Conservation (phyloP, 257 asterid genomes). For the Solanum pimpinellifolium region DNA sequence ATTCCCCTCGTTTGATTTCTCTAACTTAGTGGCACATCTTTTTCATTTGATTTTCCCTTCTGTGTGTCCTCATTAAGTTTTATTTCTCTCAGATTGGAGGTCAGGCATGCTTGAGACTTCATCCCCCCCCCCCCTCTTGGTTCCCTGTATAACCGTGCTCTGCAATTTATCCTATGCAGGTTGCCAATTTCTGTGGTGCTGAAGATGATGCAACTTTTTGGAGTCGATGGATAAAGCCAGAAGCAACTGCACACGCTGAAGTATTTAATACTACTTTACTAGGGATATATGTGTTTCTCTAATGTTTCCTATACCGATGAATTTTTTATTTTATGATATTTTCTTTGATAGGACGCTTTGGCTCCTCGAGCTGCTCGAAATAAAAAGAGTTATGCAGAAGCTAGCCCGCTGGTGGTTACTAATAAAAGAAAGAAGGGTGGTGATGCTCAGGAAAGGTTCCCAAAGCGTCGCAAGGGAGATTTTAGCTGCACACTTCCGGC, state of each 20-base stretch:
- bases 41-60: not conserved
- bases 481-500: conserved; percentile 50
- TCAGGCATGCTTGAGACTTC: not conserved
- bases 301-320: not conserved
- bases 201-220: conserved; percentile 97
- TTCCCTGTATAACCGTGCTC: not conserved
- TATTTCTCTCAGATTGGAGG: not conserved
- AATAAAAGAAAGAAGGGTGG: conserved; percentile 74
- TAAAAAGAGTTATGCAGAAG: conserved; percentile 86
- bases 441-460: conserved; percentile 64
- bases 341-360: conserved; percentile 53
- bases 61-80: not conserved
- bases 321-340: not conserved
- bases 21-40: not conserved
- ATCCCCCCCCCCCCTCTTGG: too few relatives aligned
- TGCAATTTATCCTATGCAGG: conserved; percentile 29
- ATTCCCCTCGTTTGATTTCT: not conserved
- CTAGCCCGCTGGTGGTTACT: conserved; percentile 47
- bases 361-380: conserved; percentile 99
- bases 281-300: not conserved
- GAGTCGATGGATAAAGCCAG: conserved; percentile 99
- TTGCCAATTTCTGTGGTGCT: conserved; percentile 85
- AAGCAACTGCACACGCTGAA: conserved; percentile 71
- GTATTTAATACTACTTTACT: conserved; percentile 23
- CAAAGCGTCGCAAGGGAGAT: conserved; percentile 87